Evolutionary conservation across 805 yeast species (phyloP), one percentile per base, ranked within the genome.

Genomic region (Sugiyamaella smithiae): DNA sequence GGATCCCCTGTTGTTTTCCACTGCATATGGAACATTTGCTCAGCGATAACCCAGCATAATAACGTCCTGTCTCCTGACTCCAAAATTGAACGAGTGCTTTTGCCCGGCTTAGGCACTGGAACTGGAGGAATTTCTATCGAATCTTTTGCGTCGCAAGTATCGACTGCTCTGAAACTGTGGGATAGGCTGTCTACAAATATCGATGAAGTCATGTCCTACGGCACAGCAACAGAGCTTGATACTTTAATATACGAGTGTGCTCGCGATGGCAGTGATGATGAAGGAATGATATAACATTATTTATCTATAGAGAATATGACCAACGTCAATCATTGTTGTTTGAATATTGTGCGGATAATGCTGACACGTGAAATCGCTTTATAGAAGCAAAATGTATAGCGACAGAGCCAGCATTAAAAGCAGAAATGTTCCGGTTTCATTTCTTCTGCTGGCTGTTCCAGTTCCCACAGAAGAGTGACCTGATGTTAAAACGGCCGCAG

Each of bases 51-150:
- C 1, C 20, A 20, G 4, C 16, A 46, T 38, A 44, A 54, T 43
- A 22, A 29, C 19, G 20, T n/a, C 20, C 2, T 28, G 12, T 31
- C 32, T 11, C 24, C 33, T 22, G 41, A 35, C 33, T 12, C 43
- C 6, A 35, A 50, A 4, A 57, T 67, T 5, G 55, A 55, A 38
- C 59, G 64, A 1, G 24, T 69, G 5, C 48, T 72, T 1, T 29
- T 72, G 6, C 66, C 74, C 0, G 75, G 74, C 1, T 45, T 71
- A 6, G 75, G 72, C 1, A 68, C 75, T 1, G 76, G 75, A 0
- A 65, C 59, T 40, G 76, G 76, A 1, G 61, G 59, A 1, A 52
- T 71, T 4, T 63, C 68, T 0, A 25, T 46, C 6, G 61, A 61
- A 8, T 22, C 65, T 2, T 70, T 67, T 26, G 67, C 69, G 1